Base-by-base conservation (phyloP, 169 alveolate genomes). In the Eimeria acervulina region DNA sequence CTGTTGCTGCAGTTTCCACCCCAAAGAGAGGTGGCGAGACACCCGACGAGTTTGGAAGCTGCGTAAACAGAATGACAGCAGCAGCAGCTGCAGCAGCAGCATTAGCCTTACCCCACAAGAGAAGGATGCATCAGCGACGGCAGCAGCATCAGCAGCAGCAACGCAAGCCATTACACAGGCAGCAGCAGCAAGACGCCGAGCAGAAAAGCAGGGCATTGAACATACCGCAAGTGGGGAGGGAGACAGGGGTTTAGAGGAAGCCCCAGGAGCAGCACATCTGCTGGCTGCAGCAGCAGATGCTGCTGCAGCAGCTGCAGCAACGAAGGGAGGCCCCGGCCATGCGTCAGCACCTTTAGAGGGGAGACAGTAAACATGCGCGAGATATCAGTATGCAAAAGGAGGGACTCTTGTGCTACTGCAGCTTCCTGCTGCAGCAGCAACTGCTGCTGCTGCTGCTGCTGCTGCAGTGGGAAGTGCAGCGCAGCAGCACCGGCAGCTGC, bases 21-120 rank as follows among this genome's bases (percentile, higher is more conserved):
- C 87, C 33, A 76, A 23, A 23, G 87, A 38, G 28, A 76, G 59
- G 63, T 76, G 87, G 63, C 87, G 87, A 13, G 10, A 17, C 87
- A 76, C 59, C 87, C 87, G 87, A 36, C 36, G 61, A 17, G 87
- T 76, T 36, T 42, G 28, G 59, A 76, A 76, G 87, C 87, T 76
- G 87, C 52, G 33, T 12, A 26, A 15, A 42, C 23, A 70, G 44
- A 70, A 70, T 12, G 28, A 13, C 81, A 70, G 47, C 81, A 17
- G 81, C 40, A n/a, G 81, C 81, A 70, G 81, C 81, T 12, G 63
- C 26, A 76, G 87, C 63, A 76, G 47, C 59, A 76, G 87, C 87
- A 26, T 10, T 19, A 38, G 33, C 87, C 59, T 0, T 17, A 51
- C 59, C 59, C 21, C 6, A 12, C 59, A 12, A 0, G 6, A 17